Evolutionary conservation across 768 basidiomycete genomes (phyloP).

Genomic region (Mycena capillaripes): DNA sequence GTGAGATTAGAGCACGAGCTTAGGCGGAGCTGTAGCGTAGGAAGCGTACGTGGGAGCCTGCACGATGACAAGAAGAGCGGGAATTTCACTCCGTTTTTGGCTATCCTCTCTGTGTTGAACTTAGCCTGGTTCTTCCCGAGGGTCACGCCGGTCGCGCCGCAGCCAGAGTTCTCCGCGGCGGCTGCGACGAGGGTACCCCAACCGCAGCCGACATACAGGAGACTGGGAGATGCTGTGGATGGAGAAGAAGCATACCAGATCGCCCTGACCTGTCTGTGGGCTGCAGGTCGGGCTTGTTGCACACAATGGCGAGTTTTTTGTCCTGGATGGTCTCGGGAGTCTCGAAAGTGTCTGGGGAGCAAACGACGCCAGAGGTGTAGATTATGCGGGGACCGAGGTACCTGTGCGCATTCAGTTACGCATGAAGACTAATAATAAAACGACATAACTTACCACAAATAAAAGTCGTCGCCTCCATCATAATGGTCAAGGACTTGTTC

Average conservation of each 20-base stretch:
- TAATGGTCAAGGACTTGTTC: conserved; percentile 97
- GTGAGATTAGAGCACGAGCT: too few relatives aligned
- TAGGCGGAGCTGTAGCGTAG: too few relatives aligned
- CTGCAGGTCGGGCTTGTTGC: conserved; percentile 92
- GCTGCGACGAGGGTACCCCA: conserved; percentile 98
- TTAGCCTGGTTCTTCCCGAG: conserved; percentile 91
- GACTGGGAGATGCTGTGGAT: conserved; percentile 48
- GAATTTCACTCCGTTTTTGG: conserved; percentile 75
- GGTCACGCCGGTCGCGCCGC: conserved; percentile 96
- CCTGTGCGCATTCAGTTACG: conserved; percentile 54
- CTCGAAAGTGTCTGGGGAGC: conserved; percentile 77
- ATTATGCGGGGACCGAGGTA: conserved; percentile 97
- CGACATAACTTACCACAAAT: conserved; percentile 83
- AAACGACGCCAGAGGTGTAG: conserved; percentile 94
- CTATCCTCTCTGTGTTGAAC: conserved; percentile 92
- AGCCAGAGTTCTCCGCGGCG: conserved; percentile 97
- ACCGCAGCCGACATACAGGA: conserved; percentile 91
- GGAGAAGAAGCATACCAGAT: background rate
- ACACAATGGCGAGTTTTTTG: conserved; percentile 96
- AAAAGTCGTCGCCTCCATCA: conserved; percentile 98
- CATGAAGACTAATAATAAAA: too few relatives aligned
- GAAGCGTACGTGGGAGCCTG: too few relatives aligned
- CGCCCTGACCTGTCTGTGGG: conserved; percentile 74
- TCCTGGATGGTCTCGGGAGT: conserved; percentile 96
- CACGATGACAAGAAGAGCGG: background rate